phyloP scores from a whole-genome alignment of 495 filamentous ascomycete genomes.

The Pseudotulostoma volvatum region DNA sequence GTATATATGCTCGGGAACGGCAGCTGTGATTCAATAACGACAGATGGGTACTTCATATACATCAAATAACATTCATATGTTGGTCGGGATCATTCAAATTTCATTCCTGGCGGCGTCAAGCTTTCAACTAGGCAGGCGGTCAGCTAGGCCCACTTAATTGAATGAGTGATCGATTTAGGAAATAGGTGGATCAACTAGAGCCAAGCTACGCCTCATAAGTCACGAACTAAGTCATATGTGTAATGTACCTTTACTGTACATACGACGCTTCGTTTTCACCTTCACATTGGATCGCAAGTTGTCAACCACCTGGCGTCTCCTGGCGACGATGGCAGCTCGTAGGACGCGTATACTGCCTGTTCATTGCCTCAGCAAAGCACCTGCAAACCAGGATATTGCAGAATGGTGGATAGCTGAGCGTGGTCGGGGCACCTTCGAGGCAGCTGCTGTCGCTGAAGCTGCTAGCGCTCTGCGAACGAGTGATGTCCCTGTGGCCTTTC shows the following conservation, averaged over 20 bases:
- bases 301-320: neutral
- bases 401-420: conserved; percentile 33
- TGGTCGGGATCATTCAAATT: no score
- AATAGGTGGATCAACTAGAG: no score
- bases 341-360: conserved; percentile 27
- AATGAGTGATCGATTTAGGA: no score
- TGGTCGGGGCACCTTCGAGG: conserved; percentile 20
- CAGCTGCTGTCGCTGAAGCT: conserved; percentile 31
- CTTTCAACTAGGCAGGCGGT: no score
- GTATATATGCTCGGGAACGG: neutral
- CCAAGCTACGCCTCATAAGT: no score
- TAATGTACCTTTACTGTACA: no score
- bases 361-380: conserved; percentile 25
- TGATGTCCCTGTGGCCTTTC: conserved; percentile 76
- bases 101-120: no score
- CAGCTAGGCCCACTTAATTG: no score
- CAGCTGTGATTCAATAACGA: no score
- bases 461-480: conserved; percentile 43
- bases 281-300: neutral
- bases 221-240: no score
- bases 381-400: conserved; percentile 21
- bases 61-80: no score
- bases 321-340: conserved; percentile 3
- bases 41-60: no score
- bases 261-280: neutral